These are phyloP conservation scores for Papiliotrema laurentii DNA, from an alignment of 1,284 basidiomycete species.

Conservation along the genomic window DNA sequence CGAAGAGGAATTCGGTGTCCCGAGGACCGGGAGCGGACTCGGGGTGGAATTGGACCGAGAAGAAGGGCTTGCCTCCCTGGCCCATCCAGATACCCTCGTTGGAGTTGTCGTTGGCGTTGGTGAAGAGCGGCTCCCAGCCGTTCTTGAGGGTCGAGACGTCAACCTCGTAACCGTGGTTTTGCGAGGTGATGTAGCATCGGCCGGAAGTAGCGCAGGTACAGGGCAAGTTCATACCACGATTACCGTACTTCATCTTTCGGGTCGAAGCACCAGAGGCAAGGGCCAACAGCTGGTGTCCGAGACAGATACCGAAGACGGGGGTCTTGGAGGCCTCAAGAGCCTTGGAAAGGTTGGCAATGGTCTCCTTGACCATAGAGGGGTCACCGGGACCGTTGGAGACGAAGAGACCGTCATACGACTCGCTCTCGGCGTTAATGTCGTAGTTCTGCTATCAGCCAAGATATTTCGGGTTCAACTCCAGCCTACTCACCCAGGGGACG, in stretches of 20 bases:
- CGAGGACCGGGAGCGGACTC: conserved; percentile 97
- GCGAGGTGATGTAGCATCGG: conserved; percentile 97
- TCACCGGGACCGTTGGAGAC: conserved; percentile 98
- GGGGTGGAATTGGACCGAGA: conserved; percentile 99
- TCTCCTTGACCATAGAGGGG: conserved; percentile 75
- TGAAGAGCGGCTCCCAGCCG: conserved; percentile 92
- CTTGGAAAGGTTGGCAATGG: conserved; percentile 66
- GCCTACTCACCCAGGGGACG: conserved; percentile 70
- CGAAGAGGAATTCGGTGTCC: conserved; percentile 98
- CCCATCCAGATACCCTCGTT: conserved; percentile 97
- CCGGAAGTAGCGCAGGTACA: conserved; percentile 92
- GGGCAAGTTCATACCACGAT: conserved; percentile 97
- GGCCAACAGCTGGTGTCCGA: conserved; percentile 95
- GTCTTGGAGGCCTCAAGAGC: conserved; percentile 69
- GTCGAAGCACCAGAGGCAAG: conserved; percentile 91
- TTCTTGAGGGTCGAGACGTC: conserved; percentile 70
- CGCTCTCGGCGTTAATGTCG: conserved; percentile 71
- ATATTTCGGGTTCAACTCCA: not conserved
- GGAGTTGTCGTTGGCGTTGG: conserved; percentile 93
- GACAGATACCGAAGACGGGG: conserved; percentile 98
- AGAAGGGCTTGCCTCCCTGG: conserved; percentile 74
- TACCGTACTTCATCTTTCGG: conserved; percentile 99
- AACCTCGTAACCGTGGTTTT: conserved; percentile 98
- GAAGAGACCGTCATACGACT: conserved; percentile 92
- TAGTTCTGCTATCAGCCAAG: conserved; percentile 57